Conservation (phyloP, 768 basidiomycete genomes). For the Leccinum obscurum region DNA sequence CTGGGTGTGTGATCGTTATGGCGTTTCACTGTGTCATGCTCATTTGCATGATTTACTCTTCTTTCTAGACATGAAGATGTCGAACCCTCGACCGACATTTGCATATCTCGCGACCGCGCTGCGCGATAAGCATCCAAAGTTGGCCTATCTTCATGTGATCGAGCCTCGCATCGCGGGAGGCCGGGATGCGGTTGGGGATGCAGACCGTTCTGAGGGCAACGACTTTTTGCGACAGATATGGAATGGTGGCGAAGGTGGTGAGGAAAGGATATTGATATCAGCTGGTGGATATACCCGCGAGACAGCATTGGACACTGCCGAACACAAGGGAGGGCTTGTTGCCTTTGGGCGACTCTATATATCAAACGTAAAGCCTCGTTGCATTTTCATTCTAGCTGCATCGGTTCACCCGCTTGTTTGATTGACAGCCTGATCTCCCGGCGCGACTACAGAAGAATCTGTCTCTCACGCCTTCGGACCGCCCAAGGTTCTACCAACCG, state of each 20-base stretch:
- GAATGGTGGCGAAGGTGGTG: conserved; percentile 27
- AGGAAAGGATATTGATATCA: neutral
- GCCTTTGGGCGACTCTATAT: neutral
- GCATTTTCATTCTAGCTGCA: neutral
- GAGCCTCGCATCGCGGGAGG: neutral
- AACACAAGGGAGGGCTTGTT: neutral
- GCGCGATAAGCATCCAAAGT: neutral
- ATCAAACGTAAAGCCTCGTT: neutral
- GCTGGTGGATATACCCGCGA: neutral
- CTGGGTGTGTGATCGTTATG: conserved; percentile 31
- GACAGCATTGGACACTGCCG: neutral
- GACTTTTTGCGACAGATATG: conserved; percentile 43
- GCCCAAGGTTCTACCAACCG: neutral
- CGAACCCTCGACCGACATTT: neutral
- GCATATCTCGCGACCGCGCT: neutral
- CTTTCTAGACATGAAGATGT: too few relatives aligned
- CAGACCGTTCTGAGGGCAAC: neutral
- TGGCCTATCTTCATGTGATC: neutral
- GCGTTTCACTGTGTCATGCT: neutral
- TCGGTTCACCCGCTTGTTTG: neutral
- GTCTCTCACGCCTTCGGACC: neutral
- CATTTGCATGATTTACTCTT: neutral
- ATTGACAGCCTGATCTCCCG: too few relatives aligned
- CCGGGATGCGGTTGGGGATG: neutral
- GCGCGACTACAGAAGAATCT: neutral